Evolutionary conservation across 2,329 filamentous ascomycete species (phyloP), one percentile per base, ranked within the genome.

Genomic region (Dactylellina leptospora): DNA sequence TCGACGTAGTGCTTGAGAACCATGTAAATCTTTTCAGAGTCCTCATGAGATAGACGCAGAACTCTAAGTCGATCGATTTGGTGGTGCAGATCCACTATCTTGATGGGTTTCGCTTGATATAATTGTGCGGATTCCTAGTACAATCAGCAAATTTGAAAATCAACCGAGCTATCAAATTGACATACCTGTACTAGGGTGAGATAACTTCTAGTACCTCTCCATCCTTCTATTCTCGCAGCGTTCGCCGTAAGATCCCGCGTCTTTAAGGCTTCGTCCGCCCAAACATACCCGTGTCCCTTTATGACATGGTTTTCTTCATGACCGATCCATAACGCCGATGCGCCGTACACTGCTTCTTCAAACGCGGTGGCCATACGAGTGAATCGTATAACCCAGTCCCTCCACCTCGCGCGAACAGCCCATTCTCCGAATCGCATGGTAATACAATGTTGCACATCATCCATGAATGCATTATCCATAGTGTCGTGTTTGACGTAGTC

Each of bases 141-240:
- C 75, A 81, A 78, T 64, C 78, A 79, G 42, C 78, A 78, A 4
- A 11, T 3, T 11, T 10, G 13, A 40, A 40, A 40, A 16, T n/a
- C n/a, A n/a, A n/a, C n/a, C n/a, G 10, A 79, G 78, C n/a, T 79
- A 78, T 25, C 11, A 16, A 45, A 51, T 3, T 4, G 3, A 64
- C 82, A 76, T 80, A 88, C 91, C 82, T 96, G 91, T 74, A 97
- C 93, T 78, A 92, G 97, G 75, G 91, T 92, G 81, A 96, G 96
- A 79, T 99, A 99, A 77, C 91, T 96, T 72, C 95, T 85, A 0
- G 95, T 97, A 74, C 92, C 96, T 75, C 95, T 88, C 95, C 95
- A 99, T 63, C 93, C 95, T 81, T 99, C 95, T 73, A 99, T 96
- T 63, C 95, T 86, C 64, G 91, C 92, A 48, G 95, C 92, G 73